phyloP scores from a whole-genome alignment of 164 flowering plant species.

The Piper betle region DNA sequence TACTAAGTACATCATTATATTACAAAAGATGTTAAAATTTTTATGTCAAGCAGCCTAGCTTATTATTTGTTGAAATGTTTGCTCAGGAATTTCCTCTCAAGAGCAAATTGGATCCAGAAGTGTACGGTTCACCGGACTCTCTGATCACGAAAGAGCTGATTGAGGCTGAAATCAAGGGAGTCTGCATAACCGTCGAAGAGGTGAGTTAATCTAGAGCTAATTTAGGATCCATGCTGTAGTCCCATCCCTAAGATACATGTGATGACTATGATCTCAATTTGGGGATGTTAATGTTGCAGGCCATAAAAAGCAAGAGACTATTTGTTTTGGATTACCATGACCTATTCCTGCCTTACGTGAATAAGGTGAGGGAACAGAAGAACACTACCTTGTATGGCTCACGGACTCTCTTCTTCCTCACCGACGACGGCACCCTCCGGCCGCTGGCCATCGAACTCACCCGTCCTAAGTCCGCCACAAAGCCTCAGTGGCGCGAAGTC shows the following conservation, averaged over 20 bases:
- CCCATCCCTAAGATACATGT: not conserved
- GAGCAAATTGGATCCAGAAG: slow-evolving; percentile 25
- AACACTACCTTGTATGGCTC: slow-evolving; percentile 23
- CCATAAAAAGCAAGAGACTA: slow-evolving; percentile 18
- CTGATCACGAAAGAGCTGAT: slow-evolving; percentile 21
- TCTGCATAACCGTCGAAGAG: slow-evolving; percentile 18
- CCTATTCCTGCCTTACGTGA: slow-evolving; percentile 17
- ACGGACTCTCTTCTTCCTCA: slow-evolving; percentile 21
- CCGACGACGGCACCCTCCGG: slow-evolving; percentile 8
- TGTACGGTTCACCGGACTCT: slow-evolving; percentile 29
- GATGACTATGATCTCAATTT: not conserved
- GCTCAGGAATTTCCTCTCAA: slow-evolving; percentile 32
- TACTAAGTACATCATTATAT: too few species aligned
- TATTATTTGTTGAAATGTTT: not conserved
- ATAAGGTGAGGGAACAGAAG: slow-evolving; percentile 19
- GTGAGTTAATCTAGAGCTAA: slow-evolving; percentile 4
- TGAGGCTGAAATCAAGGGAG: slow-evolving; percentile 20
- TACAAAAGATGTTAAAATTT: too few species aligned
- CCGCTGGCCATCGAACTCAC: slow-evolving; percentile 29
- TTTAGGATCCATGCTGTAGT: not conserved
- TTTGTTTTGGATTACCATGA: slow-evolving; percentile 25
- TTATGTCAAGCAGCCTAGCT: too few species aligned
- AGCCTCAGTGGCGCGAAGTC: slow-evolving; percentile 16
- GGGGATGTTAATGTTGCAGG: slow-evolving; percentile 8
- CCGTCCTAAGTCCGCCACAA: slow-evolving; percentile 8